Evolutionary conservation across 192 early-diverging fungal species (phyloP).

Genomic region (Coemansia sp.): DNA sequence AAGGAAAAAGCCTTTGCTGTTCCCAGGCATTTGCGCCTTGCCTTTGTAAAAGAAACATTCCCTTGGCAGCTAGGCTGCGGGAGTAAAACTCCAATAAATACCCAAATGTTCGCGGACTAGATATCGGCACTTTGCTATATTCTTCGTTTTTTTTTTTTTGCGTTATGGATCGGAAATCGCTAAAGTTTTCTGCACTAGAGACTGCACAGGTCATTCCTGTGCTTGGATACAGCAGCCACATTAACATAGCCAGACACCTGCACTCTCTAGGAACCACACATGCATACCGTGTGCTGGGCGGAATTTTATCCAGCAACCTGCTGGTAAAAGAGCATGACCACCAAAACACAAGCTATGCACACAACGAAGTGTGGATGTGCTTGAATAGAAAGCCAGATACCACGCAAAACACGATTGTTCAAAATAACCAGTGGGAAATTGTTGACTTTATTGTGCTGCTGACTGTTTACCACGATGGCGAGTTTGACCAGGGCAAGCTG

Average conservation of each 20-base stretch:
- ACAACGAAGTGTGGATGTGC: conserved; percentile 7
- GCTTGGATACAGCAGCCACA: neutral
- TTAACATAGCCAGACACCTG: neutral
- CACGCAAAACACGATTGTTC: neutral
- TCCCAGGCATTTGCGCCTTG: too few species aligned
- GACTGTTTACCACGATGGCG: neutral
- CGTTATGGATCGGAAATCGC: neutral
- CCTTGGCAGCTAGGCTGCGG: too few species aligned
- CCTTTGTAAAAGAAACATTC: too few species aligned
- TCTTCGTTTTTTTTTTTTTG: too few species aligned
- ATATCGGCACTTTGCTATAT: too few species aligned
- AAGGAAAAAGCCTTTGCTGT: too few species aligned
- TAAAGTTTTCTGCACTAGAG: conserved; percentile 5
- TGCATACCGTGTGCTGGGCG: conserved; percentile 3
- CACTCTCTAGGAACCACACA: conserved; percentile 5
- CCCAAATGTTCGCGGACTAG: too few species aligned
- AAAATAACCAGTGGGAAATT: neutral
- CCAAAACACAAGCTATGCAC: neutral
- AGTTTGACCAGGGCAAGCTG: neutral
- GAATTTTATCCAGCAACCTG: neutral
- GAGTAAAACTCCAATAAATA: too few species aligned
- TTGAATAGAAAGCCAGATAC: too few species aligned
- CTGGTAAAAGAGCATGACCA: neutral
- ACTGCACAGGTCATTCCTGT: conserved; percentile 7
- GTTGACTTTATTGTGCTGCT: conserved; percentile 4